phyloP scores from a whole-genome alignment of 352 stramenopile species.

The Phytophthora quininea region DNA sequence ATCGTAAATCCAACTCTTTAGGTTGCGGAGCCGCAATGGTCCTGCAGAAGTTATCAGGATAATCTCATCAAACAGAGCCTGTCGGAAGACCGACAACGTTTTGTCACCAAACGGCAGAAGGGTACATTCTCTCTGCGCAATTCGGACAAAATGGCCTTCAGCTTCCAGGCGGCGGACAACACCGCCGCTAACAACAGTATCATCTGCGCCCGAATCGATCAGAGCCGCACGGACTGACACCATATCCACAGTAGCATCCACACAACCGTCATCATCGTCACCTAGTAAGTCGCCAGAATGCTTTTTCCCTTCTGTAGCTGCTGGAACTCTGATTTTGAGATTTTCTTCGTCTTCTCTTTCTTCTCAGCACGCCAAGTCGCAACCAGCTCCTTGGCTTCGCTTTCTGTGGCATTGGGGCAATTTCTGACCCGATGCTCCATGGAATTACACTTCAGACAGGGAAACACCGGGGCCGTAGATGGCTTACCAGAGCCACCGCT shows the following conservation, averaged over 20 bases:
- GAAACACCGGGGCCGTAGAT: too few relatives aligned
- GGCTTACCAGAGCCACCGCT: too few relatives aligned
- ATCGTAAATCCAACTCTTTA: background rate
- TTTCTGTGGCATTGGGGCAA: too few relatives aligned
- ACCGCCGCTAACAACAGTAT: background rate
- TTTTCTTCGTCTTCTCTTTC: too few relatives aligned
- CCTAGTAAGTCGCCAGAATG: too few relatives aligned
- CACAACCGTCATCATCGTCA: background rate
- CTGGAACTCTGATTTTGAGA: too few relatives aligned
- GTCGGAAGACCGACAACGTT: background rate
- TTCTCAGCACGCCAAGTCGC: too few relatives aligned
- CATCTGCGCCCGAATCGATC: background rate
- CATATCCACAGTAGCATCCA: background rate
- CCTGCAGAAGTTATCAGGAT: background rate
- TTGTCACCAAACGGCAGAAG: background rate
- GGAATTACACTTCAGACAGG: too few relatives aligned
- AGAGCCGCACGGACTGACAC: background rate
- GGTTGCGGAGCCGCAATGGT: background rate
- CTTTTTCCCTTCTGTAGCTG: too few relatives aligned
- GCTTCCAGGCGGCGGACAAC: background rate
- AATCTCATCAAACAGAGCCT: background rate
- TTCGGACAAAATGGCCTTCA: background rate
- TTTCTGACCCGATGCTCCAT: too few relatives aligned
- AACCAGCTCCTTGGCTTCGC: too few relatives aligned
- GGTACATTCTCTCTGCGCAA: background rate